A percentile compares a stretch with the other conserved stretches of the same genome.
Conservation (phyloP, 495 filamentous ascomycete species). For the Acidomyces sp. region DNA sequence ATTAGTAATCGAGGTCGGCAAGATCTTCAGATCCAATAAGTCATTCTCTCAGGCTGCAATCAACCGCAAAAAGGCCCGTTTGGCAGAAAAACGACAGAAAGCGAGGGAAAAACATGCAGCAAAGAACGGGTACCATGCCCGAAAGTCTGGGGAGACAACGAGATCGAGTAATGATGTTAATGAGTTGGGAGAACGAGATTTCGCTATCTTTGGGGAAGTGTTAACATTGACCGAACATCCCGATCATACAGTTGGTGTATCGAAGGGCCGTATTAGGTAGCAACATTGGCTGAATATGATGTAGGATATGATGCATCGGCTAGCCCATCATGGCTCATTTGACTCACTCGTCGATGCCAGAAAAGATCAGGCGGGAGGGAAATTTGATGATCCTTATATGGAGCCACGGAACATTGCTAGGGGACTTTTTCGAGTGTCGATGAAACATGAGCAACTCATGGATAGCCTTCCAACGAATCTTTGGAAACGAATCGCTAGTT, state of each 20-base stretch:
- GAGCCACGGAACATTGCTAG: slow-evolving; percentile 3
- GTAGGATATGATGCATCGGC: slow-evolving; percentile 18
- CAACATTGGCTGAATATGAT: too few species aligned
- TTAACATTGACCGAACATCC: slow-evolving; percentile 10
- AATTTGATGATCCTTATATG: slow-evolving; percentile 13
- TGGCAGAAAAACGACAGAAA: slow-evolving; percentile 2
- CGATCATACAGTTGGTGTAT: too few species aligned
- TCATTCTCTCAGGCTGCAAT: slow-evolving; percentile 8
- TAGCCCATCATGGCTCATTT: slow-evolving; percentile 18
- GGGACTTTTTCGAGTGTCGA: not conserved
- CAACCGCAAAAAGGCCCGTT: slow-evolving; percentile 3
- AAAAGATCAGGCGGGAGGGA: slow-evolving; percentile 2
- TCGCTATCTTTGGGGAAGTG: slow-evolving; percentile 12
- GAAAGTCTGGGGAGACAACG: not conserved
- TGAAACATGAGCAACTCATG: slow-evolving; percentile 28
- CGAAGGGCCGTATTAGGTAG: too few species aligned
- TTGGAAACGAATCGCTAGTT: slow-evolving; percentile 34
- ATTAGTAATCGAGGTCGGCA: slow-evolving; percentile 12
- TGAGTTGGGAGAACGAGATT: slow-evolving; percentile 16
- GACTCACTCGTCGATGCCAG: slow-evolving; percentile 15
- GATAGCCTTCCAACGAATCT: slow-evolving; percentile 32
- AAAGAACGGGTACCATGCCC: slow-evolving; percentile 1
- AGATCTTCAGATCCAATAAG: slow-evolving; percentile 14
- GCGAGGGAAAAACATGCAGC: slow-evolving; percentile 1
- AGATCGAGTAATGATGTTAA: slow-evolving; percentile 5